Evolutionary conservation across 106 monocot genomes (phyloP), one percentile per base, ranked within the genome.

Genomic region (Hemerocallis citrina): DNA sequence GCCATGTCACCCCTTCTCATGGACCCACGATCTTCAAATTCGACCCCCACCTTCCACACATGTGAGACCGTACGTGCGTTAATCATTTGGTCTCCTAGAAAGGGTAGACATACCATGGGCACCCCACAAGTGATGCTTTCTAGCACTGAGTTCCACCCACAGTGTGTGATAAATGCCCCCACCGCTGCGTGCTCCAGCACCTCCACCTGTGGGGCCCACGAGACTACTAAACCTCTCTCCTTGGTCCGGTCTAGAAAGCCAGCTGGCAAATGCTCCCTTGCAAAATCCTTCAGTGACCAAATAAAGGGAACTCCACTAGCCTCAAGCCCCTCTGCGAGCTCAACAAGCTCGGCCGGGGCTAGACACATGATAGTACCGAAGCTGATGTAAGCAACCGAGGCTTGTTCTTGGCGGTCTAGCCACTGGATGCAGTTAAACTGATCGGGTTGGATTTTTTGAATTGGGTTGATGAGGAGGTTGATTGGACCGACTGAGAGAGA

Each of bases 91-190:
- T 91, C 91, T 10, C 74, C 85, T 27, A 86, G 57, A 49, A 77
- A 74, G 3, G 91, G 85, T 41, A 79, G 50, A 34, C 82, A 75
- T 1, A 82, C 25, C 60, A 86, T 72, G 24, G 91, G 82, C 55
- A 85, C 77, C 20, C 85, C 91, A 19, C 54, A 52, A 0, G 65
- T n/a, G 6, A 86, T 49, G 59, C 74, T 68, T 63, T 91, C 85
- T 68, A 75, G 36, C 37, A 75, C 74, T 2, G 93, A 89, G 33
- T 80, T 82, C 93, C 93, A 93, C 44, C 93, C 89, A 35, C 75
- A 62, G 65, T 94, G 93, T 8, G 65, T 77, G 49, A 94, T 42
- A 66, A 89, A 89, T 2, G 42, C 79, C 0, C 77, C 93, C 16
- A 78, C 70, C 5, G 89, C 65, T 3, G 7, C 42, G 37, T 89